Conservation (phyloP, 345 rosid genomes). For the Triadica sebifera region DNA sequence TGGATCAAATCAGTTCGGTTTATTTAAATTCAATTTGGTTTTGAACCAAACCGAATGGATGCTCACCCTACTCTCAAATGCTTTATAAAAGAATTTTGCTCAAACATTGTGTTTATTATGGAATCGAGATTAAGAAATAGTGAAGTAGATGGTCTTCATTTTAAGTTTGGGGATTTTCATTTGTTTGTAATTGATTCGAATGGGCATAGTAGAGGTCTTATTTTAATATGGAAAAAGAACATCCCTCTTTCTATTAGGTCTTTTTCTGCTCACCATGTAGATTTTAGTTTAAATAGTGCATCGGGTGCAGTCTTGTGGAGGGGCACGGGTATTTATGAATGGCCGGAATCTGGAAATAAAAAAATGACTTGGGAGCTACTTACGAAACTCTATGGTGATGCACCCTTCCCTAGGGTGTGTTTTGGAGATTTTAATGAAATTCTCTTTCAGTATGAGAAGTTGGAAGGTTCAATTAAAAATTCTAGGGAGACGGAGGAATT, state of each 20-base stretch:
- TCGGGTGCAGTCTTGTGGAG: background rate
- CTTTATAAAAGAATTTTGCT: background rate
- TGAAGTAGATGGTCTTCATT: background rate
- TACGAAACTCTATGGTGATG: too few relatives aligned
- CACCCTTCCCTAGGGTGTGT: too few relatives aligned
- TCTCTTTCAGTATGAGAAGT: too few relatives aligned
- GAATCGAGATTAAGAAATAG: background rate
- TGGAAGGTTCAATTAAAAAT: background rate
- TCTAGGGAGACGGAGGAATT: background rate
- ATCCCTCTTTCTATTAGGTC: background rate
- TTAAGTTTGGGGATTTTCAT: background rate
- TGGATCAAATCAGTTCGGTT: too few relatives aligned
- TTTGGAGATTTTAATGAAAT: too few relatives aligned
- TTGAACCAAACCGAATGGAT: too few relatives aligned
- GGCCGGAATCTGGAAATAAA: background rate
- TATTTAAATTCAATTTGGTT: too few relatives aligned
- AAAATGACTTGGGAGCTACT: too few relatives aligned
- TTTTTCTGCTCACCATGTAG: background rate
- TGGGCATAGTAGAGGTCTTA: background rate
- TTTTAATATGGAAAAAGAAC: background rate
- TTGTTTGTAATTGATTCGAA: background rate
- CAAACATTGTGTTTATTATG: background rate
- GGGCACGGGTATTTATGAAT: background rate
- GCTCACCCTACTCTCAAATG: too few relatives aligned
- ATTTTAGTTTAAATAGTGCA: background rate